Conservation (phyloP, 768 basidiomycete genomes). For the Kondoa malvinella region DNA sequence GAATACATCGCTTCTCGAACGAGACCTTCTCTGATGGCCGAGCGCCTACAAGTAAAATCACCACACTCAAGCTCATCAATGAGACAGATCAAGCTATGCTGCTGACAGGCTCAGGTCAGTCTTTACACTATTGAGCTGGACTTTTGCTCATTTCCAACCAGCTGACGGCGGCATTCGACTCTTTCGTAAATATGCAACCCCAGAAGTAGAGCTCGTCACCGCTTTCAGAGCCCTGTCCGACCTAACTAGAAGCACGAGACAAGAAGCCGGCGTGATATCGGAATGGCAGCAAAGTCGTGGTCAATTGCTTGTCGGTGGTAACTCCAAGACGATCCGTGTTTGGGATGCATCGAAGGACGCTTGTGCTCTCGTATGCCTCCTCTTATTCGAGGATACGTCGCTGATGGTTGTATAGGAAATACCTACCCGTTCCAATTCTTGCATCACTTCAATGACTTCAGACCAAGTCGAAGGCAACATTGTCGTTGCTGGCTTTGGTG, state of each 20-base stretch:
- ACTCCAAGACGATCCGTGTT: constrained; percentile 67
- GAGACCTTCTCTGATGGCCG: constrained; percentile 49
- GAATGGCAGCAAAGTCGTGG: constrained; percentile 89
- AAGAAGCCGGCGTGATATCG: constrained; percentile 65
- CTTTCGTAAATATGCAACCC: constrained; percentile 69
- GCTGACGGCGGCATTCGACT: constrained; percentile 84
- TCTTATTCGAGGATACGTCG: no score
- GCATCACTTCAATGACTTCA: constrained; percentile 66
- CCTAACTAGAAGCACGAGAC: constrained; percentile 40
- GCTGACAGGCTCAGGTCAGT: constrained; percentile 64
- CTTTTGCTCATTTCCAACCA: constrained; percentile 28
- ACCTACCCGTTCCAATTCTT: constrained; percentile 73
- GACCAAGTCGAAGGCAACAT: constrained; percentile 59
- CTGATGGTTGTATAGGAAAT: no score
- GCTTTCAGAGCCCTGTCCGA: constrained; percentile 79
- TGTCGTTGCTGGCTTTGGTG: constrained; percentile 80
- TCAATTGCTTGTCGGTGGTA: constrained; percentile 72
- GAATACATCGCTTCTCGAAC: constrained; percentile 69
- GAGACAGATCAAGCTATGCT: constrained; percentile 86
- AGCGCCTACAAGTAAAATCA: constrained; percentile 48
- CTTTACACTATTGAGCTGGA: not conserved
- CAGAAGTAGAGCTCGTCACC: constrained; percentile 76
- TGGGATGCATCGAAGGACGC: constrained; percentile 88
- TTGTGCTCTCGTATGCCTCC: constrained; percentile 38
- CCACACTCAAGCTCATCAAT: constrained; percentile 79